phyloP scores from a whole-genome alignment of 2,329 filamentous ascomycete species.

The Mycocentrospora acerina region DNA sequence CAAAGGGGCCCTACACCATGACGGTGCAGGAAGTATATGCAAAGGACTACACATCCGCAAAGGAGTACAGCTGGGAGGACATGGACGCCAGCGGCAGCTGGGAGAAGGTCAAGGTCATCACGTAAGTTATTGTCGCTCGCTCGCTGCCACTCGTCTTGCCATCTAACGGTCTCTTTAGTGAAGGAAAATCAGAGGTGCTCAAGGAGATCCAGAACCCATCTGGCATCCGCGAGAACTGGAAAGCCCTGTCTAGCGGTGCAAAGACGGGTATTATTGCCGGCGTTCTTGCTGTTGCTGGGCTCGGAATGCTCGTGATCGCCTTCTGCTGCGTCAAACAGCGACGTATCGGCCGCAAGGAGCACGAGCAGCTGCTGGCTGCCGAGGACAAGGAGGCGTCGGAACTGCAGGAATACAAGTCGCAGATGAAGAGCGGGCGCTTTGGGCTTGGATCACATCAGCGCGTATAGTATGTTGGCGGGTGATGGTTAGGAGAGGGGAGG shows the following conservation, averaged over 20 bases:
- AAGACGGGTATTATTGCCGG: constrained; percentile 40
- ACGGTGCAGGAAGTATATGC: constrained; percentile 64
- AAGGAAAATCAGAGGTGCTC: constrained; percentile 32
- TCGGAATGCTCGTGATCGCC: constrained; percentile 27
- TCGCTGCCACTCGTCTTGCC: background rate
- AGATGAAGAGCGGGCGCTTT: constrained; percentile 29
- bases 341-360: constrained; percentile 38
- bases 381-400: constrained; percentile 42
- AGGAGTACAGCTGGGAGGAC: constrained; percentile 65
- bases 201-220: constrained; percentile 38
- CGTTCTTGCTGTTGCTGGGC: constrained; percentile 26
- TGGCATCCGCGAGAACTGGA: constrained; percentile 39
- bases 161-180: too few relatives aligned
- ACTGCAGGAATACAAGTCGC: constrained; percentile 33
- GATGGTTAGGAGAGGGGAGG: too few relatives aligned
- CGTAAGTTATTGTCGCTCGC: constrained; percentile 34
- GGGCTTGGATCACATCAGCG: constrained; percentile 16
- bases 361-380: constrained; percentile 32
- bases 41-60: constrained; percentile 59
- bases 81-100: constrained; percentile 55
- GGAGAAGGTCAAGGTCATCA: constrained; percentile 54
- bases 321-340: constrained; percentile 45
- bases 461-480: constrained; percentile 7
- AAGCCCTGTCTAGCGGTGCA: constrained; percentile 33
- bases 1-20: constrained; percentile 70